A percentile compares a stretch with the other conserved stretches of the same genome.
phyloP scores from a whole-genome alignment of 192 early-diverging fungal species.

The Helicostylum pulchrum region DNA sequence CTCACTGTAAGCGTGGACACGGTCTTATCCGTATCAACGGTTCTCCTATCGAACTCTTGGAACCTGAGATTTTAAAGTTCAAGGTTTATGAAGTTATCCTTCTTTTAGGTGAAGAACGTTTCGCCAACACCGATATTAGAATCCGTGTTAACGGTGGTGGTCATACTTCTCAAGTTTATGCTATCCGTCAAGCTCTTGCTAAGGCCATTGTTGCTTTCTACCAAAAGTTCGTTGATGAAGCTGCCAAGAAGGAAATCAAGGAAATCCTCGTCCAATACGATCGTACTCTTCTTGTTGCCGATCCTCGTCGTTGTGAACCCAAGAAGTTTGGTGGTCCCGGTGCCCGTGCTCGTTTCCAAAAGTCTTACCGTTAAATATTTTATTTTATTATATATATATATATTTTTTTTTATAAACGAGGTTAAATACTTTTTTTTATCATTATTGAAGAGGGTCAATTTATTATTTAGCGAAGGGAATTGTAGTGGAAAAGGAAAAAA shows the following conservation, averaged over 20 bases:
- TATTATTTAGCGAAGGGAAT: too few relatives aligned
- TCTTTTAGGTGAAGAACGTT: constrained; percentile 93
- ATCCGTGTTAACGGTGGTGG: constrained; percentile 95
- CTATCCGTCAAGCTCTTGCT: constrained; percentile 98
- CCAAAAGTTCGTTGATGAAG: constrained; percentile 99
- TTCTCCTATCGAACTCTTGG: constrained; percentile 89
- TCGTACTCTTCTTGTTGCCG: constrained; percentile 96
- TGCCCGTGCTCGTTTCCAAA: constrained; percentile 95
- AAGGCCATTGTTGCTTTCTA: constrained; percentile 99
- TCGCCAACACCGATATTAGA: constrained; percentile 94
- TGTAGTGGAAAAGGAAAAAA: too few relatives aligned
- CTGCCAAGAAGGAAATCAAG: constrained; percentile 99
- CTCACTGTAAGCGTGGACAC: constrained; percentile 96
- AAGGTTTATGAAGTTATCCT: constrained; percentile 99
- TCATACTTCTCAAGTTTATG: constrained; percentile 95
- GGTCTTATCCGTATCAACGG: constrained; percentile 99
- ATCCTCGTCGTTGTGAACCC: constrained; percentile 98
- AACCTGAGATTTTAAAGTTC: constrained; percentile 95
- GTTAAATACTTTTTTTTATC: too few relatives aligned
- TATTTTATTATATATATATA: constrained; percentile 5
- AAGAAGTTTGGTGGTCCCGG: constrained; percentile 99
- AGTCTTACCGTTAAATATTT: constrained; percentile 80
- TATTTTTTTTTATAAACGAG: not conserved
- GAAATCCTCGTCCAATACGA: constrained; percentile 87
- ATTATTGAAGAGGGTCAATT: too few relatives aligned